Conservation (phyloP, 208 protist genomes). For the Wallacemonas sp. region DNA sequence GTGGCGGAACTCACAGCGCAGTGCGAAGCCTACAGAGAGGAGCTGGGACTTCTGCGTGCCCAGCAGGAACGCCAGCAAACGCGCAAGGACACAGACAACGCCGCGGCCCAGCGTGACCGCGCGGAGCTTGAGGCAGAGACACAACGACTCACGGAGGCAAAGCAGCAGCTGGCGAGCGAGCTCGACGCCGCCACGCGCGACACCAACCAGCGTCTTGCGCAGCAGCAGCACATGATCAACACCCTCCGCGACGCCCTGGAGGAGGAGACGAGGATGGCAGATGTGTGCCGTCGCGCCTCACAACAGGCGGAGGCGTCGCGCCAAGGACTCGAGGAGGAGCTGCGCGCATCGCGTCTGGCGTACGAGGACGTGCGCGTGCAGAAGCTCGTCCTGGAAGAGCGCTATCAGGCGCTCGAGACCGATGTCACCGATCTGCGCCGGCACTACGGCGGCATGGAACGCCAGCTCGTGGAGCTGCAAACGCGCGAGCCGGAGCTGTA, state of each 20-base stretch:
- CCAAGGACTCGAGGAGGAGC: constrained; percentile 36
- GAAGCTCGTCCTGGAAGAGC: constrained; percentile 16
- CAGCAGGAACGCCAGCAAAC: constrained; percentile 32
- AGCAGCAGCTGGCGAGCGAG: constrained; percentile 36
- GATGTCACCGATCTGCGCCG: constrained; percentile 51
- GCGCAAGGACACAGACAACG: constrained; percentile 18
- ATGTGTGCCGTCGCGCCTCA: constrained; percentile 38
- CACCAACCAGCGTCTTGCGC: constrained; percentile 51
- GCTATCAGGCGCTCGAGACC: constrained; percentile 32
- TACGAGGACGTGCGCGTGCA: constrained; percentile 24
- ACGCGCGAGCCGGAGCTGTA: constrained; percentile 51
- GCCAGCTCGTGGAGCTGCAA: constrained; percentile 37
- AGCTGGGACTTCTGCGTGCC: constrained; percentile 50
- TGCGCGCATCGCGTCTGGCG: constrained; percentile 25
- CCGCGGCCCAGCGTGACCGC: constrained; percentile 25
- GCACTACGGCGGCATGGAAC: constrained; percentile 46
- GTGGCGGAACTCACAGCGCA: constrained; percentile 28
- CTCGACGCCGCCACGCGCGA: constrained; percentile 41
- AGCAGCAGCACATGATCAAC: constrained; percentile 61
- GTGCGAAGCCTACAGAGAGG: constrained; percentile 47
- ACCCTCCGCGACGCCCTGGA: constrained; percentile 57
- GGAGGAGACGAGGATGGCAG: constrained; percentile 59
- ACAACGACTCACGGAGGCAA: constrained; percentile 26
- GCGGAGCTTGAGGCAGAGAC: constrained; percentile 30
- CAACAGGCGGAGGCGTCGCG: constrained; percentile 36